phyloP scores from a whole-genome alignment of 2,329 filamentous ascomycete genomes.

The Fusarium sororula region DNA sequence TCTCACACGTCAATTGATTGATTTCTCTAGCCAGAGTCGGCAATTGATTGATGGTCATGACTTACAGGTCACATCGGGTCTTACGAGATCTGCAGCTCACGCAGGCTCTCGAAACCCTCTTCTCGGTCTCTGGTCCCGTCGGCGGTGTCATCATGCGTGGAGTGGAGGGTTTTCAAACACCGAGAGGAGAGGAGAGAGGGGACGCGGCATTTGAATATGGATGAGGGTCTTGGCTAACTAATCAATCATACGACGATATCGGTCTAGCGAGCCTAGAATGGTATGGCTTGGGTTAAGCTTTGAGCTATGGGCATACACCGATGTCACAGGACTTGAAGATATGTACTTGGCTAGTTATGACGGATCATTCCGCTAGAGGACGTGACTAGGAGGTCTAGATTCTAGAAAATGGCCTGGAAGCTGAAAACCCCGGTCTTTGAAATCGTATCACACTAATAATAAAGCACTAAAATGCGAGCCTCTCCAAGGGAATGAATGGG shows the following conservation, averaged over 20 bases:
- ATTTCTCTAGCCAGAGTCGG: neutral
- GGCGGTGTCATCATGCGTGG: neutral
- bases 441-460: neutral
- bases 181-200: conserved; percentile 4
- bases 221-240: neutral
- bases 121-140: conserved; percentile 21
- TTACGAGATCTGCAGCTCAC: conserved; percentile 30
- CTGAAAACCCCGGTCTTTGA: neutral
- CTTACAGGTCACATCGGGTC: conserved; percentile 34
- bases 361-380: neutral
- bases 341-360: neutral
- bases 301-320: neutral
- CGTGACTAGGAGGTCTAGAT: neutral
- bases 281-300: neutral
- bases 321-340: conserved; percentile 1
- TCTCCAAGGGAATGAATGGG: neutral
- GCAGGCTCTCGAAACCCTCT: conserved; percentile 32
- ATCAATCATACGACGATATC: neutral
- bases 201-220: conserved; percentile 8
- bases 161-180: neutral
- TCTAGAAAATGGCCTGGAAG: neutral
- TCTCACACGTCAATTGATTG: neutral
- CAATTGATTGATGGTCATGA: neutral
- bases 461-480: neutral
- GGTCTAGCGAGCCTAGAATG: neutral